Percentiles rank a stretch among this genome's conserved stretches.
Conservation (phyloP, 2,329 filamentous ascomycete genomes). For the Alternaria sp. region DNA sequence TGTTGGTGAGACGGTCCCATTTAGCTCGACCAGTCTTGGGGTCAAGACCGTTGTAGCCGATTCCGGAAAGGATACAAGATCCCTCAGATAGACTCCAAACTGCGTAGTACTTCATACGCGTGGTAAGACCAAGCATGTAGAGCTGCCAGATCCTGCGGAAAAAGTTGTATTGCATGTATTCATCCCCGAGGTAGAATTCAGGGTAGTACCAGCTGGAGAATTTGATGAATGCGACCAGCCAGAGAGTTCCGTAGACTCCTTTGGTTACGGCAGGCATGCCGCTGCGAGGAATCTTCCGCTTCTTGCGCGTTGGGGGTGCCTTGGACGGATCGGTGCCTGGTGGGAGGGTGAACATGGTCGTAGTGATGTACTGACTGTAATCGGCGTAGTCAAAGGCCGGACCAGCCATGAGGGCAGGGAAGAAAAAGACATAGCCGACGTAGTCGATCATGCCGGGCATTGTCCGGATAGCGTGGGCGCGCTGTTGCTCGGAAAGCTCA, state of each 20-base stretch:
- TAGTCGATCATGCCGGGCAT: slow-evolving; percentile 83
- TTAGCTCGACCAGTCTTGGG: slow-evolving; percentile 81
- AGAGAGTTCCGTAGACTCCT: slow-evolving; percentile 72
- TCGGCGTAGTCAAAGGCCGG: slow-evolving; percentile 95
- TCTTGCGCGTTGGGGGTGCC: slow-evolving; percentile 83
- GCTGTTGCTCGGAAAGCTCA: slow-evolving; percentile 86
- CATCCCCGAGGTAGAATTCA: slow-evolving; percentile 67
- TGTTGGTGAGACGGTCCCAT: slow-evolving; percentile 91
- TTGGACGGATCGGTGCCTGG: slow-evolving; percentile 82
- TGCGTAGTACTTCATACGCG: slow-evolving; percentile 93
- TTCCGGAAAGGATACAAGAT: slow-evolving; percentile 88
- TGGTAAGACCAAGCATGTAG: slow-evolving; percentile 82
- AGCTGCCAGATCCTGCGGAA: slow-evolving; percentile 76
- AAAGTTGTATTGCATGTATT: slow-evolving; percentile 72
- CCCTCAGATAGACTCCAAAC: slow-evolving; percentile 95
- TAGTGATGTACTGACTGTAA: slow-evolving; percentile 91
- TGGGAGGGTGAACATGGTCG: slow-evolving; percentile 90
- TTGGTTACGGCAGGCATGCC: slow-evolving; percentile 84
- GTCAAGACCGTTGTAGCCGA: slow-evolving; percentile 94
- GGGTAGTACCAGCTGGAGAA: slow-evolving; percentile 72
- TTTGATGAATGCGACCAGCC: slow-evolving; percentile 80
- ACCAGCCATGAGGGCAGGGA: slow-evolving; percentile 86
- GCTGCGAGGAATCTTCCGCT: slow-evolving; percentile 90
- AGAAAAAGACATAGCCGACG: slow-evolving; percentile 90
- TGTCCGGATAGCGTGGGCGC: slow-evolving; percentile 75